Conservation (phyloP, 257 asterid genomes). For the Nicotiana obtusifolia region DNA sequence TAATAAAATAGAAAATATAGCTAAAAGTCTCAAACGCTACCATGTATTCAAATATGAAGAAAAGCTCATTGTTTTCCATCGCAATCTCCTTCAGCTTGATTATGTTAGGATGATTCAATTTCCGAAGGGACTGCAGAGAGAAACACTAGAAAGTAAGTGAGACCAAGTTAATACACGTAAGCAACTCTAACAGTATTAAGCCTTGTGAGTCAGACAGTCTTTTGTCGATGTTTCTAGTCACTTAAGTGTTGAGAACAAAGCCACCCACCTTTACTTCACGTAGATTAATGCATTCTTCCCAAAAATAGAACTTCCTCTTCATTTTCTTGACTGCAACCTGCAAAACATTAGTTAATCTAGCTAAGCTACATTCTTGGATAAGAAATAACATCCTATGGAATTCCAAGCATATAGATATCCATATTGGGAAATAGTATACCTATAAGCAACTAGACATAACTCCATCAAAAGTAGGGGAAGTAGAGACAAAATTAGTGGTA, state of each 20-base stretch:
- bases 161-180: background rate
- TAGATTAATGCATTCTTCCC: conserved; percentile 82
- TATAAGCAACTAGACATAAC: background rate
- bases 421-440: background rate
- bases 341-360: background rate
- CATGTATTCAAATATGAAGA: conserved; percentile 89
- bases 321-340: conserved; percentile 93
- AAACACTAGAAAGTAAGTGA: background rate
- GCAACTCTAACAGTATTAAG: background rate
- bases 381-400: background rate
- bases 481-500: background rate
- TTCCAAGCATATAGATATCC: background rate
- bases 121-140: conserved; percentile 66
- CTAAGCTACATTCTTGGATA: background rate
- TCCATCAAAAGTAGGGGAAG: background rate
- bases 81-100: conserved; percentile 90
- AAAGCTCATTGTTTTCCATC: conserved; percentile 77
- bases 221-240: background rate
- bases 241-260: background rate
- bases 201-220: too few species aligned
- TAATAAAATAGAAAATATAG: too few species aligned
- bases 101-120: conserved; percentile 70
- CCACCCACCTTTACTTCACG: conserved; percentile 69
- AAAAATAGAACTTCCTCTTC: conserved; percentile 75
- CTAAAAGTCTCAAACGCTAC: conserved; percentile 10